Evolutionary conservation across 2,329 filamentous ascomycete species (phyloP), one percentile per base, ranked within the genome.

Genomic region (Monosporascus sp.): DNA sequence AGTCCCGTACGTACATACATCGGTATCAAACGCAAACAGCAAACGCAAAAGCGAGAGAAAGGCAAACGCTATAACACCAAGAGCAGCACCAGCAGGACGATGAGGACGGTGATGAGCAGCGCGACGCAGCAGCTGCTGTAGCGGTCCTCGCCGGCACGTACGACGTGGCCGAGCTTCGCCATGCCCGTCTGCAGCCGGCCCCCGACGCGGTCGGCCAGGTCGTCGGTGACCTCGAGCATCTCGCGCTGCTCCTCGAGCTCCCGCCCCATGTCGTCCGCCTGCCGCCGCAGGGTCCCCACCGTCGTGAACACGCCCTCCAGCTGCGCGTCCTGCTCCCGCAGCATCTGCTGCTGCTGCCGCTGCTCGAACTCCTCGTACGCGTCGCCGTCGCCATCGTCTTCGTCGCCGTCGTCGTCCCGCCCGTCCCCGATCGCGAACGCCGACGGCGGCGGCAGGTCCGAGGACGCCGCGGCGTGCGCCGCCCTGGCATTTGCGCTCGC

Each of bases 191-290:
- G 84, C 64, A 99, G 72, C 67, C 94, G 86, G 1, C 90, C 89
- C 15, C 90, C 89, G 1, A 99, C 91, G 37, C 93, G 81, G 69
- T 97, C 92, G 4, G 90, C 90, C 52, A 96, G 77, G 31, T 79
- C 81, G 71, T 97, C 93, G 41, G 95, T 88, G 50, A 89, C 85
- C 58, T 94, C 86, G 53, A 99, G 78, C 81, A 97, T 87, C 70
- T 91, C 89, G 22, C 81, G 81, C 77, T 99, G 94, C 74, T 99
- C 94, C 72, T 97, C 95, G 46, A 99, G 77, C 75, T 99, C 94
- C 53, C 93, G 79, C 1, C 94, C 93, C 93, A 99, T 99, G 62
- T 91, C 89, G 71, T 95, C 87, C 2, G 94, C 95, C 77, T 97
- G 94, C 66, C 88, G 80, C 52, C 93, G 79, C 66, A 99, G 73